Evolutionary conservation across 1,139 yeast genomes (phyloP).

Genomic region (Taphrina deformans): DNA sequence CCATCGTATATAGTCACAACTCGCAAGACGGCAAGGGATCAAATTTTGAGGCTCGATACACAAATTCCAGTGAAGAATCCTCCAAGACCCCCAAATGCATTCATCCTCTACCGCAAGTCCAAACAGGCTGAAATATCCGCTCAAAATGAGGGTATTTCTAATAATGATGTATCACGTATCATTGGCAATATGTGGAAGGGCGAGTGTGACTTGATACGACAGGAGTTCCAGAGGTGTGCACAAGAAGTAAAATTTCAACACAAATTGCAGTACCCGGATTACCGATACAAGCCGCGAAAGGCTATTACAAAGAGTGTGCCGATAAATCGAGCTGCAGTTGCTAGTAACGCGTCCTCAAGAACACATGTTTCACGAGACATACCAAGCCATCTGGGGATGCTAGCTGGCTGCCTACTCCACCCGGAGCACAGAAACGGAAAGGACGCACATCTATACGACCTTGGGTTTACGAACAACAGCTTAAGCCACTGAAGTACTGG

Average conservation of each 20-base stretch:
- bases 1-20: slow-evolving; percentile 17
- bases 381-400: no score
- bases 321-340: background rate
- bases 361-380: background rate
- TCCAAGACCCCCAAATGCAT: slow-evolving; percentile 36
- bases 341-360: background rate
- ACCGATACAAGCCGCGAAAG: slow-evolving; percentile 32
- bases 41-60: background rate
- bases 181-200: slow-evolving; percentile 35
- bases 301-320: background rate
- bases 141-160: slow-evolving; percentile 21
- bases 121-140: slow-evolving; percentile 28
- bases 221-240: slow-evolving; percentile 27
- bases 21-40: background rate
- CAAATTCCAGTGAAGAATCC: slow-evolving; percentile 6
- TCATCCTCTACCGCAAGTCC: slow-evolving; percentile 31
- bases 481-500: no score
- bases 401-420: no score
- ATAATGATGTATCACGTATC: slow-evolving; percentile 34
- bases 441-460: no score
- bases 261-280: slow-evolving; percentile 32
- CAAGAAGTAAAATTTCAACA: slow-evolving; percentile 31
- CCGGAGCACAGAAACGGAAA: no score
- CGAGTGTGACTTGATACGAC: slow-evolving; percentile 10
- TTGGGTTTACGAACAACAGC: no score